Base-by-base conservation (phyloP, 1,139 yeast genomes). In the Magnusiomyces sp. region DNA sequence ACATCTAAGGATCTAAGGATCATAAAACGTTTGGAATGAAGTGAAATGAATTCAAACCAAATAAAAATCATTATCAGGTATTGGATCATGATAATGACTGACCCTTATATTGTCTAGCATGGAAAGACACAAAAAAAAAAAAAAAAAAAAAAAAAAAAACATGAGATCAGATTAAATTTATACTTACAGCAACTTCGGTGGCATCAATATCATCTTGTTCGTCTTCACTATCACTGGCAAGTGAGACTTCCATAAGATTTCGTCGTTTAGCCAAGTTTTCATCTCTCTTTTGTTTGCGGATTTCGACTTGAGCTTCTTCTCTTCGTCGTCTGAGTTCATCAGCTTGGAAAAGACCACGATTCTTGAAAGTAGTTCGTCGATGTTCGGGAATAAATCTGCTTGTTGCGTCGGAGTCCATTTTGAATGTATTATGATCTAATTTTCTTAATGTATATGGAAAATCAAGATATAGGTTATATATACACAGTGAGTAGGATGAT, bases 241-340 rank as follows among this genome's bases (percentile, higher is more conserved):
- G 67, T 66, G 54, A 74, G 41, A 69, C 65, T 50, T 69, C 69
- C 47, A 68, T 72, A 62, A 81, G 79, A 68, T 86, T 88, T 72
- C 98, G 82, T 73, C 97, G 83, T 72, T 94, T 92, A 45, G 95
- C 82, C 60, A 92, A 76, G 53, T 86, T 87, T 66, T 92, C 98
- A 65, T 92, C 98, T 65, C 98, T 80, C 71, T 90, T 90, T 58
- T 92, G 95, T 73, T 92, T 94, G 71, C 98, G 80, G 64, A 92
- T 77, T 68, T 90, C 98, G 56, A 94, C 95, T 70, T 90, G 97
- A 64, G 92, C 97, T 56, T 87, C 95, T 68, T 92, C 98, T 69
- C 98, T 84, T 69, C 98, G 84, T 70, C 97, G 89, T 71, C 98
- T 86, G 61, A 92, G 80, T 73, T 92, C 98, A 68, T 92, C 98